Evolutionary conservation across 2,329 filamentous ascomycete genomes (phyloP).

Genomic region (Bisporella sp.): DNA sequence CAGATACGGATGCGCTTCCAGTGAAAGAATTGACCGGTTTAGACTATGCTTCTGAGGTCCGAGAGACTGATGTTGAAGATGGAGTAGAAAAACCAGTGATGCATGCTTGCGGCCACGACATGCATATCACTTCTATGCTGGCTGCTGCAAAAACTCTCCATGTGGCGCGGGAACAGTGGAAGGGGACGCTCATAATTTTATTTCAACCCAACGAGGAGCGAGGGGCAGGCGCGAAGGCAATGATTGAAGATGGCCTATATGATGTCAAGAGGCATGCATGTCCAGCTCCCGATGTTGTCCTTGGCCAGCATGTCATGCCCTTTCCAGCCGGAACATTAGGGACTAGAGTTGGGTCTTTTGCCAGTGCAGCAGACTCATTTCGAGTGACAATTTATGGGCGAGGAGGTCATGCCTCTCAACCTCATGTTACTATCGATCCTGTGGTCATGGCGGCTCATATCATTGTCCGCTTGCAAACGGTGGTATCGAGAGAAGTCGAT

Average conservation of each 20-base stretch:
- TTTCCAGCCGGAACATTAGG: constrained; percentile 30
- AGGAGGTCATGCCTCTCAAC: constrained; percentile 36
- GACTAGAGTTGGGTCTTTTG: constrained; percentile 26
- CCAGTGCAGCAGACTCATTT: constrained; percentile 31
- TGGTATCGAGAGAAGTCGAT: constrained; percentile 32
- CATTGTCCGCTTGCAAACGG: constrained; percentile 33
- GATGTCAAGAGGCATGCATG: constrained; percentile 32
- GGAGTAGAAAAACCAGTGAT: constrained; percentile 49
- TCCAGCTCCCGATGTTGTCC: constrained; percentile 45
- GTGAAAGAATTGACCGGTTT: constrained; percentile 49
- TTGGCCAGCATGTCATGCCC: constrained; percentile 47
- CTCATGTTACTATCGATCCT: constrained; percentile 39
- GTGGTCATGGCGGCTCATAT: constrained; percentile 36
- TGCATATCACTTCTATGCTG: constrained; percentile 53
- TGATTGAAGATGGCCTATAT: constrained; percentile 55
- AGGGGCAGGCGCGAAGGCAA: constrained; percentile 50
- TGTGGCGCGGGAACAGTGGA: constrained; percentile 40
- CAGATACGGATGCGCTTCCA: constrained; percentile 56
- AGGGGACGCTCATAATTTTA: constrained; percentile 54
- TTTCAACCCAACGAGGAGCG: constrained; percentile 64
- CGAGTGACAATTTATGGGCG: constrained; percentile 33
- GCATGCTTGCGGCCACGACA: constrained; percentile 64
- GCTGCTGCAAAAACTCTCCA: constrained; percentile 45
- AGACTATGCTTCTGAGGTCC: constrained; percentile 43
- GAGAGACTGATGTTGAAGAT: constrained; percentile 27